phyloP scores from a whole-genome alignment of 2,329 filamentous ascomycete genomes.

The Cladosporium sp. region DNA sequence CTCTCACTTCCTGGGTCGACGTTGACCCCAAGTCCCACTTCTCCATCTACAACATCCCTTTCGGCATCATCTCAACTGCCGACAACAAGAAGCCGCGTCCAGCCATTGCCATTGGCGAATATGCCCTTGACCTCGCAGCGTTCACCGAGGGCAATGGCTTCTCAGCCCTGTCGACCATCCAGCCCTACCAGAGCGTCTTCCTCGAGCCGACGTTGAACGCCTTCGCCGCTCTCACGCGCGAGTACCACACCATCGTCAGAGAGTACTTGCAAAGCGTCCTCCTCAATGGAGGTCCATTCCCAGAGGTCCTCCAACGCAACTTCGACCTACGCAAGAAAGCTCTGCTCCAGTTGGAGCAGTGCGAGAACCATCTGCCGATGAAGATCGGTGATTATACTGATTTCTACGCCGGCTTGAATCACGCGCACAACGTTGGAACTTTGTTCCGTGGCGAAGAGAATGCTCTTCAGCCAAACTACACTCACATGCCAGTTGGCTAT shows the following conservation, averaged over 20 bases:
- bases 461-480: slow-evolving; percentile 77
- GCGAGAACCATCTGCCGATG: slow-evolving; percentile 69
- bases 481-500: slow-evolving; percentile 75
- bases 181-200: slow-evolving; percentile 59
- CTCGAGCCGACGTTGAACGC: slow-evolving; percentile 63
- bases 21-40: slow-evolving; percentile 62
- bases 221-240: slow-evolving; percentile 68
- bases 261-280: slow-evolving; percentile 66
- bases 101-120: slow-evolving; percentile 68
- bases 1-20: slow-evolving; percentile 52
- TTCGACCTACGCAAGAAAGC: slow-evolving; percentile 51
- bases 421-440: slow-evolving; percentile 68
- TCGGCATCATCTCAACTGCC: slow-evolving; percentile 71
- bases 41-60: slow-evolving; percentile 76
- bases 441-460: slow-evolving; percentile 70
- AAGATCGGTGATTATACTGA: slow-evolving; percentile 71
- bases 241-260: slow-evolving; percentile 64
- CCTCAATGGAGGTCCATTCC: slow-evolving; percentile 53
- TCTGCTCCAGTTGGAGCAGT: slow-evolving; percentile 56
- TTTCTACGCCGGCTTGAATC: slow-evolving; percentile 77
- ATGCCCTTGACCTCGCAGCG: slow-evolving; percentile 64
- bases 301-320: slow-evolving; percentile 62
- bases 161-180: slow-evolving; percentile 52
- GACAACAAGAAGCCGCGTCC: slow-evolving; percentile 55
- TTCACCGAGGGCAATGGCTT: slow-evolving; percentile 61